Base-by-base conservation (phyloP, 169 alveolate genomes). In the Eimeria necatrix region DNA sequence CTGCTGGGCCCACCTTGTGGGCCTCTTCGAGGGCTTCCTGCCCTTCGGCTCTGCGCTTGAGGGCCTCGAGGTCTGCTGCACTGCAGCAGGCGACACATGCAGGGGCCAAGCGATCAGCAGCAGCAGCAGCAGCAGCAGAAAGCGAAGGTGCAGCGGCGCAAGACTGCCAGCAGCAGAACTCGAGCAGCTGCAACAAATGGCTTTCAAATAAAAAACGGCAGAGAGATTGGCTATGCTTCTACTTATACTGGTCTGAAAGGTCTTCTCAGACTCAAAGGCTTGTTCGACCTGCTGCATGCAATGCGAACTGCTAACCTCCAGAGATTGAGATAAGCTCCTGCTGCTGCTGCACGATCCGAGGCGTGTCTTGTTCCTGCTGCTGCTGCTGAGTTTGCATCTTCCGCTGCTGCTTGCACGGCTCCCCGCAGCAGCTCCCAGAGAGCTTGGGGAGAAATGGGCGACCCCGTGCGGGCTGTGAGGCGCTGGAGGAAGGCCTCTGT, bases 401-500 rank as follows among this genome's bases (percentile, higher is more conserved):
- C 32, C 78, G 12, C 46, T 24, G 78, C 78, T 14, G 78, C 78
- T 0, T n/a, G n/a, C 16, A 73, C 84, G 12, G 84, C 84, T 8
- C n/a, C 84, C 22, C 20, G 16, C 4, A 73, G 52, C 22, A 73
- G 53, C 84, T 73, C 84, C 84, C 84, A 73, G 49, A 73, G 52
- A 51, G 48, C 52, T 8, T 51, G 49, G n/a, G 84, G 84, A 51
- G 84, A 22, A 18, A 73, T 46, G 24, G 84, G 84, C 10, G 84
- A 73, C 52, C 84, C 84, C 84, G 84, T 73, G 5, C 84, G 49
- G 12, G 53, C 56, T 22, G 84, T 73, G 20, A 73, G 53, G 20
- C 24, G 84, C 84, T 73, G 84, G 6, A 73, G 84, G 24, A 73
- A 73, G 56, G 84, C 16, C 84, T 73, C 84, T 18, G 49, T 73